Conservation (phyloP, 2,329 filamentous ascomycete genomes). For the Sphaceloma murrayae region DNA sequence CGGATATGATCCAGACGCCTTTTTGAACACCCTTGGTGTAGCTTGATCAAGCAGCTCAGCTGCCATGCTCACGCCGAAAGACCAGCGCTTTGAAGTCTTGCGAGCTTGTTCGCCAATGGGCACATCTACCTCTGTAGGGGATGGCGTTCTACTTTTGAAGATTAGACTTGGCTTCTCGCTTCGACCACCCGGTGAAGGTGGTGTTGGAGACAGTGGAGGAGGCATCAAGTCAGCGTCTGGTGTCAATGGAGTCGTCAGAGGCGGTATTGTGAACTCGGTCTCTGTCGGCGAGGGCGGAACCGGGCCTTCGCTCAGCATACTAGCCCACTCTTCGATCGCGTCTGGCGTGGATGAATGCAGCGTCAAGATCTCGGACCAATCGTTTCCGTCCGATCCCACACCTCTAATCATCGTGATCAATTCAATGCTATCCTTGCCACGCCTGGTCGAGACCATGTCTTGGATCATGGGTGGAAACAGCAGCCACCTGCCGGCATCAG, state of each 20-base stretch:
- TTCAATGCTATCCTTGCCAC: slow-evolving; percentile 60
- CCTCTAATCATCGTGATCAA: slow-evolving; percentile 84
- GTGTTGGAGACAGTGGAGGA: slow-evolving; percentile 6
- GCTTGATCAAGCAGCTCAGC: slow-evolving; percentile 15
- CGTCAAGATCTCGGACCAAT: slow-evolving; percentile 80
- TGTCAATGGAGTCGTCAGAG: neutral
- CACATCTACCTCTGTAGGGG: slow-evolving; percentile 47
- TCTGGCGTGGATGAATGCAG: slow-evolving; percentile 67
- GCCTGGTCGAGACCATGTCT: slow-evolving; percentile 66
- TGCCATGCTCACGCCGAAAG: slow-evolving; percentile 7
- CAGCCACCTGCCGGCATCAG: slow-evolving; percentile 66
- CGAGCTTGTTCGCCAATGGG: slow-evolving; percentile 51
- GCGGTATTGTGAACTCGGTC: slow-evolving; percentile 25
- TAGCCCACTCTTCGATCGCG: slow-evolving; percentile 75
- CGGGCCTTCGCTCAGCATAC: slow-evolving; percentile 63
- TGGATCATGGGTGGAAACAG: slow-evolving; percentile 82
- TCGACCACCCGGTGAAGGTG: slow-evolving; percentile 25
- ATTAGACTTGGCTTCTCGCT: slow-evolving; percentile 34
- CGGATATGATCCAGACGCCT: slow-evolving; percentile 6
- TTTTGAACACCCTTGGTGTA: slow-evolving; percentile 13
- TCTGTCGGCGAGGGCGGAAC: slow-evolving; percentile 48
- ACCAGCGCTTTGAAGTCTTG: slow-evolving; percentile 38
- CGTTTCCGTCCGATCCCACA: slow-evolving; percentile 46
- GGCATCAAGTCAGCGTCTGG: slow-evolving; percentile 3
- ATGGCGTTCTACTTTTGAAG: slow-evolving; percentile 17